Base-by-base conservation (phyloP, 805 yeast species). In the Debaryomyces castellii region DNA sequence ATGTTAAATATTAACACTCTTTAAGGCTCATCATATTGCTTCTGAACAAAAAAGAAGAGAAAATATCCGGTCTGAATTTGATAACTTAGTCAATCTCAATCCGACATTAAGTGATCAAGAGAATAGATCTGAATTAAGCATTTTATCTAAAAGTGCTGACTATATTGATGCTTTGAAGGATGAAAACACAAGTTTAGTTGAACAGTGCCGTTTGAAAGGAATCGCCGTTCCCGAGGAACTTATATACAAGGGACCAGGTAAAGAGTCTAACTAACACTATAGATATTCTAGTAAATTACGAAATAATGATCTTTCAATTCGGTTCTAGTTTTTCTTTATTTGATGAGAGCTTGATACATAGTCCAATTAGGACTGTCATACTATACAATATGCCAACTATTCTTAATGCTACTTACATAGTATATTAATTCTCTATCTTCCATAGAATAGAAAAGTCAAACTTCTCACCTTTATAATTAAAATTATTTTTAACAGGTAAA, bases 1-100 rank as follows among this genome's bases (percentile, higher is more conserved):
- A 28, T 3, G 36, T 8, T 36, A 16, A 10, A 30, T 30, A 14
- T 17, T 30, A 30, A 30, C 34, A 30, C 16, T 21, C 6, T 20
- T 20, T 7, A n/a, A 83, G 82, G 84, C 83, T 4, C 87, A 85
- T 53, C 96, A 87, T 57, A 86, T 88, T 6, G 87, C 87, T 4
- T 84, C 91, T 0, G 98, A 91, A 60, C 91, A 89, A 61, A 87
- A 86, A 58, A 74, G 98, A 55, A 73, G 98, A 50, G 89, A 84
- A 52, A 89, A 91, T 35, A 89, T 92, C 18, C 72, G 97, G 38
- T 78, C 83, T 8, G 91, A 89, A 8, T 91, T 89, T 58, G 95
- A 87, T 55, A 78, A 77, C 45, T 72, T 91, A 18, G 91, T 90
- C 0, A 72, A 76, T 1, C 62, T 88, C 7, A 89, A 94, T 1